phyloP scores from a whole-genome alignment of 2,329 filamentous ascomycete genomes.

The Paraphaeosphaeria sporulosa region DNA sequence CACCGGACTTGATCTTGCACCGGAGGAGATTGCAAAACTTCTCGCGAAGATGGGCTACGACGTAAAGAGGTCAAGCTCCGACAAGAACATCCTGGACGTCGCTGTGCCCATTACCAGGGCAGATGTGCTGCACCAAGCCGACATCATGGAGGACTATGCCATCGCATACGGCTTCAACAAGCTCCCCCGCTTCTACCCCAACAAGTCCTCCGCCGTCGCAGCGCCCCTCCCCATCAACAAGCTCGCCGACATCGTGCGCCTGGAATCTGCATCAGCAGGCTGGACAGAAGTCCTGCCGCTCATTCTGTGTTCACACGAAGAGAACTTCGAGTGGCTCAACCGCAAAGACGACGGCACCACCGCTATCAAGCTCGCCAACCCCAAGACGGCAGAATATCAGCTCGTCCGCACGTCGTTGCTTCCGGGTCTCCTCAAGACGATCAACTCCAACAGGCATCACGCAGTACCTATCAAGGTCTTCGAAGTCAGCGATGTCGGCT shows the following conservation, averaged over 20 bases:
- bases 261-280: conserved; percentile 89
- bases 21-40: conserved; percentile 78
- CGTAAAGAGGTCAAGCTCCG: conserved; percentile 76
- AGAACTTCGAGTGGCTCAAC: conserved; percentile 97
- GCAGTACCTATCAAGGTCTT: conserved; percentile 90
- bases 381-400: conserved; percentile 93
- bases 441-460: conserved; percentile 91
- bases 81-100: conserved; percentile 76
- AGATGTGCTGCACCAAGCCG: conserved; percentile 94
- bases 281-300: conserved; percentile 97
- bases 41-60: conserved; percentile 88
- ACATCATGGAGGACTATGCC: conserved; percentile 98
- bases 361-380: conserved; percentile 86
- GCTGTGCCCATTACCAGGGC: conserved; percentile 87
- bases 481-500: conserved; percentile 87
- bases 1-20: conserved; percentile 79
- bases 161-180: conserved; percentile 98
- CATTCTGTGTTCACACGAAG: conserved; percentile 95
- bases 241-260: conserved; percentile 86
- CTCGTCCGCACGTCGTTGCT: conserved; percentile 87
- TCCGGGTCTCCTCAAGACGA: conserved; percentile 89
- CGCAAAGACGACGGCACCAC: conserved; percentile 84
- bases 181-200: conserved; percentile 85
- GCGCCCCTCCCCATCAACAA: conserved; percentile 93
- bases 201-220: conserved; percentile 84